phyloP scores from a whole-genome alignment of 2,329 filamentous ascomycete genomes.

The Ambrosiella xylebori region DNA sequence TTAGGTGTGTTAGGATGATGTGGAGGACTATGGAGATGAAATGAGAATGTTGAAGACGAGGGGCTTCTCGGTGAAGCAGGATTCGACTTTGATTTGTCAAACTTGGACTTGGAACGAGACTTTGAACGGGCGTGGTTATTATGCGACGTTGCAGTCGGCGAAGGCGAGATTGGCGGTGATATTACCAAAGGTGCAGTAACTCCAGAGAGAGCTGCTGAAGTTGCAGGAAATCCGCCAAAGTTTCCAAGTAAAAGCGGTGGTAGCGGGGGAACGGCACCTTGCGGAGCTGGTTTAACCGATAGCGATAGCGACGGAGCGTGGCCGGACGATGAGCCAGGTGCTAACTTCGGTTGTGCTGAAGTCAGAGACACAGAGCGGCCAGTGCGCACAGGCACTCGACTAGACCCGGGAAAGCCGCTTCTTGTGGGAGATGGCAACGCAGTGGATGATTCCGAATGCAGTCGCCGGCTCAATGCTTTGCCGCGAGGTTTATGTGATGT shows the following conservation, averaged over 20 bases:
- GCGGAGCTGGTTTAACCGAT: neutral
- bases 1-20: slow-evolving; percentile 4
- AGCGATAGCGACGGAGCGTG: neutral
- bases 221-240: neutral
- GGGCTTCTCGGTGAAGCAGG: neutral
- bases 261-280: neutral
- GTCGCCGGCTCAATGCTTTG: neutral
- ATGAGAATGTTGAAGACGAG: neutral
- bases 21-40: neutral
- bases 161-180: slow-evolving; percentile 5
- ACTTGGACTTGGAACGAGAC: neutral
- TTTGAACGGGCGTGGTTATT: neutral
- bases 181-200: neutral
- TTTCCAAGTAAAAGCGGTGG: neutral
- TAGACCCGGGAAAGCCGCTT: neutral
- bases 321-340: neutral
- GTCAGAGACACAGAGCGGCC: slow-evolving; percentile 9
- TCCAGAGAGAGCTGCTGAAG: neutral
- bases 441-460: neutral
- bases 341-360: slow-evolving; percentile 3
- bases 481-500: neutral
- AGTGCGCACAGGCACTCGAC: slow-evolving; percentile 2
- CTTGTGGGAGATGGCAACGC: neutral
- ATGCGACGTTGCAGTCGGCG: neutral
- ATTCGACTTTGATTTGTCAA: slow-evolving; percentile 1